Evolutionary conservation across 768 basidiomycete species (phyloP), one percentile per base, ranked within the genome.

Genomic region (Sporobolomyces roseus): DNA sequence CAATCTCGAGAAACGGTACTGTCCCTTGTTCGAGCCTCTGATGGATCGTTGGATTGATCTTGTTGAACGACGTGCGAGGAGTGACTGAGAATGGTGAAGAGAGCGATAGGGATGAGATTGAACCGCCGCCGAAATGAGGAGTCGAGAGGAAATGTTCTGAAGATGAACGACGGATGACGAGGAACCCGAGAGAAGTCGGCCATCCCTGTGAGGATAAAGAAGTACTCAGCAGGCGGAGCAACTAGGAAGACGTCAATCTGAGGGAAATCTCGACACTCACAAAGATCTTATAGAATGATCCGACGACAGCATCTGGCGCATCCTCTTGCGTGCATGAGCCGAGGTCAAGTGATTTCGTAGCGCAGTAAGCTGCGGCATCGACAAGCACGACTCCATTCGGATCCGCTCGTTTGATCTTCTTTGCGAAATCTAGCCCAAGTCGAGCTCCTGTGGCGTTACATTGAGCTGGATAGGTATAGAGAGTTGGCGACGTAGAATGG

Each of bases 271-370:
- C 5, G 25, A 38, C 17, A 19, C 71, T 1, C 48, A 72, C 71
- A 33, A 74, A 74, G 46, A 74, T 70, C 63, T 77, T 77, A 75
- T 77, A 77, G 23, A 73, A 72, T 8, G 69, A 71, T 27, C 66
- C 69, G 27, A 65, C 70, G 56, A 77, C 30, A 25, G 73, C 74
- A 50, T 75, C 76, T 3, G 76, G 76, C 13, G 70, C 72, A 3
- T 67, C 65, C 0, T 61, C 60, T 13, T 68, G 55, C 0, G 45
- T n/a, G 0, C 74, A 12, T 7, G 43, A 36, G 12, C 62, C 67
- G 4, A 77, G 67, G 30, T 74, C 69, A 29, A 77, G 52, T 5
- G 59, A 58, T 25, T 59, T 58, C 2, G 75, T 66, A 2, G 75
- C 66, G 21, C 68, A 68, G 55, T 72, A 74, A 6, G 76, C 69